Evolutionary conservation across 2,329 filamentous ascomycete genomes (phyloP).

Genomic region (Venturia asperata): DNA sequence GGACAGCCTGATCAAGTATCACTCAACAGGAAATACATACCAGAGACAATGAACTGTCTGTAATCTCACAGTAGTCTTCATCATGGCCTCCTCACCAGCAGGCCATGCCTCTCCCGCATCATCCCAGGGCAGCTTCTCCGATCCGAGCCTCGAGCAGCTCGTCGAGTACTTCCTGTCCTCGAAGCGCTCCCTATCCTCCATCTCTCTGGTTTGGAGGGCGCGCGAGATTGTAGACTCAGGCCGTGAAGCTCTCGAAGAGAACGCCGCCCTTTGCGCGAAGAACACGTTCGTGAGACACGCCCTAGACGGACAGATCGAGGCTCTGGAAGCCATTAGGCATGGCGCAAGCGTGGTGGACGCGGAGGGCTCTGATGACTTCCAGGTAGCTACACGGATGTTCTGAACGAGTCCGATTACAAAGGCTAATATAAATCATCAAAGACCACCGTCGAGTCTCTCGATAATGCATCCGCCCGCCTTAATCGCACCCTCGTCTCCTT

Average conservation of each 20-base stretch:
- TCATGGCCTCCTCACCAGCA: constrained; percentile 15
- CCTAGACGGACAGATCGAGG: constrained; percentile 39
- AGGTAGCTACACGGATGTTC: constrained; percentile 26
- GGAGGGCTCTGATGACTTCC: constrained; percentile 39
- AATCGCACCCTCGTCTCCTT: constrained; percentile 60
- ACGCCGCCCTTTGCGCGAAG: constrained; percentile 58
- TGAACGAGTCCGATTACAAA: not conserved
- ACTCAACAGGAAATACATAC: not conserved
- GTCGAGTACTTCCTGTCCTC: constrained; percentile 79
- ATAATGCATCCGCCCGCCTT: constrained; percentile 58
- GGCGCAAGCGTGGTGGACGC: constrained; percentile 38
- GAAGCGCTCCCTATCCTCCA: constrained; percentile 79
- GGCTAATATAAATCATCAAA: constrained; percentile 21
- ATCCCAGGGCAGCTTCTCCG: constrained; percentile 18
- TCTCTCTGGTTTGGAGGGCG: constrained; percentile 73
- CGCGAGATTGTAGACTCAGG: constrained; percentile 78
- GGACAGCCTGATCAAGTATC: not conserved
- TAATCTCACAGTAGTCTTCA: constrained; percentile 11
- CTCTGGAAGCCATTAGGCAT: constrained; percentile 37
- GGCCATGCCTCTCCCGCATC: constrained; percentile 18
- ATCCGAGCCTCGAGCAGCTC: constrained; percentile 60
- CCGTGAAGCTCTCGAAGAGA: constrained; percentile 68
- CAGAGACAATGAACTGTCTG: not conserved
- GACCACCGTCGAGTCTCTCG: constrained; percentile 56
- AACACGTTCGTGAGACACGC: constrained; percentile 38